Conservation (phyloP, 2,329 filamentous ascomycete species). For the Scedosporium minutisporum region DNA sequence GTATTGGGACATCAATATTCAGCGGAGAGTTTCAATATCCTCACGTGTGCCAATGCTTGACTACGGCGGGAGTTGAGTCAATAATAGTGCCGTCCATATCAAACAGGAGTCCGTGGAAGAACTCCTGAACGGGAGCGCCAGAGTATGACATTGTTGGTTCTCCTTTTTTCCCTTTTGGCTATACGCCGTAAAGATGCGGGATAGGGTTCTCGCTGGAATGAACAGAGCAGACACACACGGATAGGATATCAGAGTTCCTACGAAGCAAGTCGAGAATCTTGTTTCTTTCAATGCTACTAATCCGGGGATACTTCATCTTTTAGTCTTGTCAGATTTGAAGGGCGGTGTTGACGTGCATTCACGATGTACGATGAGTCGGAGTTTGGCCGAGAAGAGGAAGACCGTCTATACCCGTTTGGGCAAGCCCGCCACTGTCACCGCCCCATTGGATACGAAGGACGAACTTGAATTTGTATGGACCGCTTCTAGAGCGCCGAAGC, state of each 20-base stretch:
- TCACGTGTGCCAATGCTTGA: conserved; percentile 67
- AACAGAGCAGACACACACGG: no score
- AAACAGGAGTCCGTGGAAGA: conserved; percentile 52
- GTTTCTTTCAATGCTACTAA: no score
- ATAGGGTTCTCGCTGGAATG: no score
- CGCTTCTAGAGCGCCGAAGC: no score
- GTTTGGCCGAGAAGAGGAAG: not conserved
- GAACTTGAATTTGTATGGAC: no score
- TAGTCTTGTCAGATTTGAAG: no score
- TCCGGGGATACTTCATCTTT: no score
- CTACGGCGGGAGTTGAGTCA: conserved; percentile 67
- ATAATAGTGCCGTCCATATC: conserved; percentile 81
- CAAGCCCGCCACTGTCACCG: not conserved
- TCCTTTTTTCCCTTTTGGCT: no score
- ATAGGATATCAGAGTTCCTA: no score
- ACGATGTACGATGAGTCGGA: not conserved
- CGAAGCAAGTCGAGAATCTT: no score
- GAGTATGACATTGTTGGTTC: conserved; percentile 19
- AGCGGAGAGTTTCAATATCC: conserved; percentile 12
- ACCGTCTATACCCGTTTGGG: not conserved
- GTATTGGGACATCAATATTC: no score
- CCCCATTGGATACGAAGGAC: not conserved
- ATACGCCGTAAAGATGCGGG: no score
- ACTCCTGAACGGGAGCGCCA: conserved; percentile 33
- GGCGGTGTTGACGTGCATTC: not conserved